phyloP scores from a whole-genome alignment of 768 basidiomycete genomes.

The Gymnopilus junonius region DNA sequence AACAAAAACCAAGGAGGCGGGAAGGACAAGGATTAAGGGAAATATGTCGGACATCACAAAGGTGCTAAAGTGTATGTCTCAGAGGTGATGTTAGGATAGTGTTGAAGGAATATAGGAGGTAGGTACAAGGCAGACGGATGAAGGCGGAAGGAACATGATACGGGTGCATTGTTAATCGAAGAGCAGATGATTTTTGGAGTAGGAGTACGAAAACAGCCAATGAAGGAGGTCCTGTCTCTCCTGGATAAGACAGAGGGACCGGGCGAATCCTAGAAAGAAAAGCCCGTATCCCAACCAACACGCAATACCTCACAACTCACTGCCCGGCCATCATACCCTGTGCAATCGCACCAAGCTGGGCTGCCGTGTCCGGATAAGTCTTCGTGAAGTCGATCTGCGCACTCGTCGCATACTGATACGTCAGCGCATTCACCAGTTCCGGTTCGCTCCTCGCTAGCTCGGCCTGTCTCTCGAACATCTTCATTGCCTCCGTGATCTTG shows the following conservation, averaged over 20 bases:
- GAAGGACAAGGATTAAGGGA: background rate
- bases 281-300: background rate
- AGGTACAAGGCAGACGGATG: background rate
- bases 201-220: background rate
- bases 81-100: background rate
- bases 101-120: background rate
- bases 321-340: slow-evolving; percentile 29
- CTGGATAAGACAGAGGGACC: too few relatives aligned
- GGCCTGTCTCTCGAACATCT: slow-evolving; percentile 84
- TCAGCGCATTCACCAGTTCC: slow-evolving; percentile 80
- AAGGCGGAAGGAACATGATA: background rate
- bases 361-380: slow-evolving; percentile 85
- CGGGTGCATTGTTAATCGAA: background rate
- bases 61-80: background rate
- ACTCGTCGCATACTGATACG: slow-evolving; percentile 79
- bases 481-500: slow-evolving; percentile 83
- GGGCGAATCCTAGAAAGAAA: background rate
- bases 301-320: too few relatives aligned
- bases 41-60: background rate
- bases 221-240: too few relatives aligned
- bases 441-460: slow-evolving; percentile 89
- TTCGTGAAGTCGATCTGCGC: slow-evolving; percentile 84
- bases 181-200: background rate
- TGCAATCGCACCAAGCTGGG: slow-evolving; percentile 56
- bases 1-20: background rate